phyloP scores from a whole-genome alignment of 768 basidiomycete species.

The Termitomyces sp. region DNA sequence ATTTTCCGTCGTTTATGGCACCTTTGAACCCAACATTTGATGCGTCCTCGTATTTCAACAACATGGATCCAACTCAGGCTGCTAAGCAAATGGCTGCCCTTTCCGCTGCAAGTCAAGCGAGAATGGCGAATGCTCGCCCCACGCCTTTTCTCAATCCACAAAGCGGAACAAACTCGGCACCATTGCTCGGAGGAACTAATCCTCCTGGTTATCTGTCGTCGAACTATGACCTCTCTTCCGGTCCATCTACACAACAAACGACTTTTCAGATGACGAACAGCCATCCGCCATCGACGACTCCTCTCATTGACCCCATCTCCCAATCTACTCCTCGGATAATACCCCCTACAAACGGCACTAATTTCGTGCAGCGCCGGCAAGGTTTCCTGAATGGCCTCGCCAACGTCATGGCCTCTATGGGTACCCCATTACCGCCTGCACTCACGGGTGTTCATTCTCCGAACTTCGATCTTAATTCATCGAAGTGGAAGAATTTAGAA shows the following conservation, averaged over 20 bases:
- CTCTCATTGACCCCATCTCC: conserved; percentile 45
- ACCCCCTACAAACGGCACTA: conserved; percentile 22
- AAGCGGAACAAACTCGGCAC: conserved; percentile 62
- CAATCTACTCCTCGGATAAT: conserved; percentile 35
- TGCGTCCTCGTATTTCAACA: conserved; percentile 38
- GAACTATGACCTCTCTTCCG: conserved; percentile 40
- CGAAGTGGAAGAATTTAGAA: conserved; percentile 67
- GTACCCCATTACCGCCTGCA: conserved; percentile 69
- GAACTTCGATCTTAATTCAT: conserved; percentile 58
- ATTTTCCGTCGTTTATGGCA: conserved; percentile 29
- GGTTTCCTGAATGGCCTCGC: conserved; percentile 61
- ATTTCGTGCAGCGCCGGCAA: conserved; percentile 53
- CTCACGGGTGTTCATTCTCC: conserved; percentile 60
- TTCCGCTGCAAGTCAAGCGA: conserved; percentile 57
- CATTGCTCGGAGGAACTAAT: conserved; percentile 64
- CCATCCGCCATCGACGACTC: conserved; percentile 35
- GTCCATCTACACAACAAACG: conserved; percentile 32
- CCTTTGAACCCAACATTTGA: conserved; percentile 30
- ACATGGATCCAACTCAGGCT: conserved; percentile 60
- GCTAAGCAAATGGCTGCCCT: conserved; percentile 84
- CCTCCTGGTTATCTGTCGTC: conserved; percentile 39
- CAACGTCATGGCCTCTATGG: conserved; percentile 51
- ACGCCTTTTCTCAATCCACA: conserved; percentile 29
- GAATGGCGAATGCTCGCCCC: conserved; percentile 49
- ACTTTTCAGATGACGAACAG: conserved; percentile 44